Evolutionary conservation across 495 filamentous ascomycete species (phyloP).

Genomic region (Niebla homalea): DNA sequence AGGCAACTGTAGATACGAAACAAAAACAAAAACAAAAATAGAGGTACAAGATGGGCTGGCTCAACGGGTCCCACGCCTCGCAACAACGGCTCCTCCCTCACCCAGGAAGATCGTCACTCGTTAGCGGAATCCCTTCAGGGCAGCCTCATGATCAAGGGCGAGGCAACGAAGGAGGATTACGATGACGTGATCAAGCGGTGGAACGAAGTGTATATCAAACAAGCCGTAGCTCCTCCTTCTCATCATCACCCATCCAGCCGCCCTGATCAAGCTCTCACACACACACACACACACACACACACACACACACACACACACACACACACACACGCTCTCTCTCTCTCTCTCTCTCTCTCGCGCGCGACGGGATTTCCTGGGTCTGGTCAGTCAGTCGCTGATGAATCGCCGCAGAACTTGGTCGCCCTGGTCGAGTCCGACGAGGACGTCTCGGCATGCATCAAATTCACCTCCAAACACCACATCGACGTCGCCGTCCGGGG

Average conservation of each 20-base stretch:
- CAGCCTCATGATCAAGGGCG: neutral
- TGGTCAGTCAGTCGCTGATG: no score
- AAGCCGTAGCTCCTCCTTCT: neutral
- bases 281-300: no score
- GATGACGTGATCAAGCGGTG: slow-evolving; percentile 1
- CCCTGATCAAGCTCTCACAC: no score
- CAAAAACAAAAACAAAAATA: no score
- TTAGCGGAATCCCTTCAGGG: neutral
- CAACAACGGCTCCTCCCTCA: neutral
- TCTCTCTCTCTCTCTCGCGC: no score
- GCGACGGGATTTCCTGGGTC: no score
- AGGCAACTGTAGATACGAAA: no score
- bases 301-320: no score
- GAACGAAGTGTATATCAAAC: slow-evolving; percentile 1
- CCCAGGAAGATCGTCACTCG: neutral
- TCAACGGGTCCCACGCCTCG: no score
- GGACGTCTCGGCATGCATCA: slow-evolving; percentile 1
- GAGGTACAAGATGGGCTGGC: no score
- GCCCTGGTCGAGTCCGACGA: neutral
- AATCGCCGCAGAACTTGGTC: neutral
- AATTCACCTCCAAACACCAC: slow-evolving; percentile 24
- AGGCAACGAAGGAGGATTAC: neutral
- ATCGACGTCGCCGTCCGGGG: slow-evolving; percentile 38
- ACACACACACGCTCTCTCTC: no score
- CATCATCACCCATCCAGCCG: no score